Percentiles rank a stretch among this genome's conserved stretches.
Conservation (phyloP, 805 yeast species). For the Zygotorulaspora sp. region DNA sequence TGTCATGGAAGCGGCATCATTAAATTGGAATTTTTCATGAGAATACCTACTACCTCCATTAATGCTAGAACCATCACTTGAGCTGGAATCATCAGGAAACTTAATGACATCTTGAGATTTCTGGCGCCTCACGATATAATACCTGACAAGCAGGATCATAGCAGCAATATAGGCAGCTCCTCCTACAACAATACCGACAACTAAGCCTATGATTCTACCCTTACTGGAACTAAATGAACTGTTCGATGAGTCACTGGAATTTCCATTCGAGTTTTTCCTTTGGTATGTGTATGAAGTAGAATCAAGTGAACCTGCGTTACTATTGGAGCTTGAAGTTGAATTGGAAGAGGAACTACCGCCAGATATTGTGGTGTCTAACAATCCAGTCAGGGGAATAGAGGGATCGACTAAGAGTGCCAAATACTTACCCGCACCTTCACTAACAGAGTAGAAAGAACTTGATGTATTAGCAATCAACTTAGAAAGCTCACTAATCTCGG, state of each 20-base stretch:
- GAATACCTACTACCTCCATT: conserved; percentile 6
- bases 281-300: not conserved
- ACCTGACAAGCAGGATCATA: conserved; percentile 52
- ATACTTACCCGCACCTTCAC: conserved; percentile 48
- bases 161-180: conserved; percentile 59
- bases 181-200: conserved; percentile 80
- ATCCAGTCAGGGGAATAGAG: conserved; percentile 28
- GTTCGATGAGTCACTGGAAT: conserved; percentile 22
- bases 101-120: conserved; percentile 17
- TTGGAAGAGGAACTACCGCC: conserved; percentile 72
- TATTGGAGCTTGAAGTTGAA: conserved; percentile 39
- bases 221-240: conserved; percentile 30
- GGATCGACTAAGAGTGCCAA: conserved; percentile 68
- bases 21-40: conserved; percentile 15
- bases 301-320: conserved; percentile 16
- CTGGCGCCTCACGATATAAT: conserved; percentile 40
- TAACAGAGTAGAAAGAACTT: conserved; percentile 58
- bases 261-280: conserved; percentile 4
- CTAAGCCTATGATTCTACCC: conserved; percentile 64
- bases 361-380: conserved; percentile 42
- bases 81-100: conserved; percentile 20
- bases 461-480: conserved; percentile 48
- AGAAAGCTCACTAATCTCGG: conserved; percentile 47
- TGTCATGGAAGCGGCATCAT: conserved; percentile 22
- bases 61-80: conserved; percentile 15